Evolutionary conservation across 106 monocot genomes (phyloP).

Genomic region (Iris macrosiphon): DNA sequence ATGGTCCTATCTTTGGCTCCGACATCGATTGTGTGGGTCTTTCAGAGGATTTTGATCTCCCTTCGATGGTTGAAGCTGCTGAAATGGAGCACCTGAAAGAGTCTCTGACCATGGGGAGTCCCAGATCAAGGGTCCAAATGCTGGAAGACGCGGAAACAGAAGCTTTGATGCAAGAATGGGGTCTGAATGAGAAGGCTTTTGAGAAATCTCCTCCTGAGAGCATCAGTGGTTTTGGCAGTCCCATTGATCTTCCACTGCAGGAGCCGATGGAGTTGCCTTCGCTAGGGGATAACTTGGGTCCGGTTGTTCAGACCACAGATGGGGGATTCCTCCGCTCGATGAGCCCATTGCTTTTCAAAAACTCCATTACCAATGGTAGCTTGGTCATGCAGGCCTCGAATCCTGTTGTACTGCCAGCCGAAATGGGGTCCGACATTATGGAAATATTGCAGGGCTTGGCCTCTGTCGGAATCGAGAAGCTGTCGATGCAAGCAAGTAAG

Average conservation of each 20-base stretch:
- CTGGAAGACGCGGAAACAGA: slow-evolving; percentile 90
- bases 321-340: slow-evolving; percentile 93
- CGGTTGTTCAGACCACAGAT: slow-evolving; percentile 80
- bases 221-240: slow-evolving; percentile 74
- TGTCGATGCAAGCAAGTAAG: slow-evolving; percentile 80
- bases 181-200: slow-evolving; percentile 72
- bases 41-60: slow-evolving; percentile 57
- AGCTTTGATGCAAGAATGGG: slow-evolving; percentile 79
- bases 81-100: slow-evolving; percentile 49
- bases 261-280: slow-evolving; percentile 60
- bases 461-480: slow-evolving; percentile 85
- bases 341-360: slow-evolving; percentile 66
- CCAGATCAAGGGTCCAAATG: slow-evolving; percentile 51
- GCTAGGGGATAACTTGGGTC: slow-evolving; percentile 65
- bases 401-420: slow-evolving; percentile 91
- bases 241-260: slow-evolving; percentile 58
- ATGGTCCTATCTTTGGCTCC: slow-evolving; percentile 23
- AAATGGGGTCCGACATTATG: slow-evolving; percentile 88
- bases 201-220: slow-evolving; percentile 54
- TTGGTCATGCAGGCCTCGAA: slow-evolving; percentile 91
- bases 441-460: slow-evolving; percentile 79
- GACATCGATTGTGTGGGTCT: slow-evolving; percentile 23
- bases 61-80: slow-evolving; percentile 44
- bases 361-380: slow-evolving; percentile 70
- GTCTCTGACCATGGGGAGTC: slow-evolving; percentile 25